phyloP scores from a whole-genome alignment of 345 rosid genomes.

The Noccaea caerulescens region DNA sequence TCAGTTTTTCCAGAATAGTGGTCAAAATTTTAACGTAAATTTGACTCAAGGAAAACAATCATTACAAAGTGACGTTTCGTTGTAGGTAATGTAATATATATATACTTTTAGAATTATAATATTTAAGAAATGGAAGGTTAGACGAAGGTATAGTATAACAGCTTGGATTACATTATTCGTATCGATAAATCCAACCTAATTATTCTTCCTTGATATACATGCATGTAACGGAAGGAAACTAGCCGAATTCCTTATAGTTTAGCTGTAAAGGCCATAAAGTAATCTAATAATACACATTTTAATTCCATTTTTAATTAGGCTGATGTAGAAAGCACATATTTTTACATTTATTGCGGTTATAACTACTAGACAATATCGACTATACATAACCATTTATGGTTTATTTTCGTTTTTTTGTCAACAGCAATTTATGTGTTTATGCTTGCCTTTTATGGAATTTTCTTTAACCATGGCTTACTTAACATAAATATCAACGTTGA shows the following conservation, averaged over 20 bases:
- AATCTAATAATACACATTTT: not conserved
- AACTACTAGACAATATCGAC: no score
- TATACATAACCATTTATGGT: no score
- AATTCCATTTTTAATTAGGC: no score
- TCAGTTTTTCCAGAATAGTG: conserved; percentile 8
- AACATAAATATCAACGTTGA: not conserved
- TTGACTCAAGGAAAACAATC: conserved; percentile 24
- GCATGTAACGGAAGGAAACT: not conserved
- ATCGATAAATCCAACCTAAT: conserved; percentile 24
- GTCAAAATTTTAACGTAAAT: conserved; percentile 23
- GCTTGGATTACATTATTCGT: conserved; percentile 26
- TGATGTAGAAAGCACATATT: no score
- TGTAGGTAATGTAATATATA: conserved; percentile 21
- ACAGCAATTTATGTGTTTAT: no score
- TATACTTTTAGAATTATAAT: conserved; percentile 12
- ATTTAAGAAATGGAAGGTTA: conserved; percentile 16
- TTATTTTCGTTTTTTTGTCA: no score
- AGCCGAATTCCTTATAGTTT: conserved; percentile 13
- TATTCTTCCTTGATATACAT: not conserved
- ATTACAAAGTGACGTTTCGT: conserved; percentile 28
- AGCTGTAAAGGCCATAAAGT: conserved; percentile 28
- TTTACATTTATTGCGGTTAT: no score
- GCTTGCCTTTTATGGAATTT: not conserved
- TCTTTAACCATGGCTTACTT: not conserved
- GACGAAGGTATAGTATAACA: conserved; percentile 22